Evolutionary conservation across 2,329 filamentous ascomycete species (phyloP).

Genomic region (Tolypocladium pustulatum): DNA sequence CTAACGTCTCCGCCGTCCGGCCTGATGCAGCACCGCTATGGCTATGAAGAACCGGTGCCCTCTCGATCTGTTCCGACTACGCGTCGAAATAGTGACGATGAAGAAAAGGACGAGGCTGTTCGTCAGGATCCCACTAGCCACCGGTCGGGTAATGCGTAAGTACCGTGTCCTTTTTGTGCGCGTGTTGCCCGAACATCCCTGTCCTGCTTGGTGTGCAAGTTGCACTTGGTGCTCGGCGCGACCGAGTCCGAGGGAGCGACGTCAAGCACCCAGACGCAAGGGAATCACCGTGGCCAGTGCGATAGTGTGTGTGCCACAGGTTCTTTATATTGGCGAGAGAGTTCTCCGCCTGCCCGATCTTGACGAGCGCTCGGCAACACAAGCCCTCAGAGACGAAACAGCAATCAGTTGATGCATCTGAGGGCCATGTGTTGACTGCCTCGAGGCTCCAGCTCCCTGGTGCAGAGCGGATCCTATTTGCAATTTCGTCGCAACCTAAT

Average conservation of each 20-base stretch:
- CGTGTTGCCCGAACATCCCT: slow-evolving; percentile 3
- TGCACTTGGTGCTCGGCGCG: neutral
- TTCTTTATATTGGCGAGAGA: neutral
- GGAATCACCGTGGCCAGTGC: neutral
- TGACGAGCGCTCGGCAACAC: neutral
- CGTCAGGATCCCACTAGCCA: slow-evolving; percentile 60
- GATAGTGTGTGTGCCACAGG: neutral
- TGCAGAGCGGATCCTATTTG: neutral
- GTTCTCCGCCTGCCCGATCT: neutral
- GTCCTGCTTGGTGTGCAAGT: neutral
- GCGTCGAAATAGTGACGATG: slow-evolving; percentile 82
- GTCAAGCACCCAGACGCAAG: neutral
- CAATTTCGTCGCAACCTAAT: neutral
- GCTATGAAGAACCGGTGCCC: slow-evolving; percentile 45
- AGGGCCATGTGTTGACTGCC: neutral
- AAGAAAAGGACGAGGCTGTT: slow-evolving; percentile 71
- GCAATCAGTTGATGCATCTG: neutral
- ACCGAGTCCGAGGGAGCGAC: neutral
- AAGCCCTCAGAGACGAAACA: no score
- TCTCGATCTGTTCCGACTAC: slow-evolving; percentile 81
- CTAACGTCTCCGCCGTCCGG: slow-evolving; percentile 67
- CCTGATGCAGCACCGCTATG: slow-evolving; percentile 47
- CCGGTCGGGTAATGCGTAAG: slow-evolving; percentile 70
- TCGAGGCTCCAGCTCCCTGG: neutral
- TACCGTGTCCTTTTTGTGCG: slow-evolving; percentile 19